These are phyloP conservation scores for Cokeromyces recurvatus DNA, from an alignment of 371 early-diverging fungal genomes.

Conservation along the genomic window DNA sequence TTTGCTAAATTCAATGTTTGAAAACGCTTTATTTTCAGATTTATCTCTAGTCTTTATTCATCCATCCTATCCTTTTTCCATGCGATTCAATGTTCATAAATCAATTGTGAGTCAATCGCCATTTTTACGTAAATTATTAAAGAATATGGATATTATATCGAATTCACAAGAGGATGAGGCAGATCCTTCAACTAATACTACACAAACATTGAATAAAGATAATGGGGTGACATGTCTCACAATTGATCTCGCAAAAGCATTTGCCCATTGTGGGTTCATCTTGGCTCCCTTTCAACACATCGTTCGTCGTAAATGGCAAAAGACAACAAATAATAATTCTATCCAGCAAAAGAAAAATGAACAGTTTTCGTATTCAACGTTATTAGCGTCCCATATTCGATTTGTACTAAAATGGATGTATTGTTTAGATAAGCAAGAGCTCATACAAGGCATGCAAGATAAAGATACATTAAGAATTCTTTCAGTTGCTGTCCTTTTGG, in stretches of 20 bases:
- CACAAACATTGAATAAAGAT: not conserved
- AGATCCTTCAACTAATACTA: not conserved
- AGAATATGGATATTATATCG: constrained; percentile 12
- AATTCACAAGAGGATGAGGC: not conserved
- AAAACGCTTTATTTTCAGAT: constrained; percentile 35
- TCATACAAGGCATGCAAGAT: constrained; percentile 20
- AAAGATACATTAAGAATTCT: constrained; percentile 34
- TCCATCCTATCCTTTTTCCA: constrained; percentile 35
- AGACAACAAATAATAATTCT: constrained; percentile 1
- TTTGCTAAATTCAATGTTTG: constrained; percentile 34
- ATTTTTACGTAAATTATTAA: constrained; percentile 24
- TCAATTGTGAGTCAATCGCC: constrained; percentile 38
- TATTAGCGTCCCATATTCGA: constrained; percentile 37
- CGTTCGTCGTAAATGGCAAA: constrained; percentile 40
- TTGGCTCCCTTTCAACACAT: constrained; percentile 43
- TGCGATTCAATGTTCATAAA: constrained; percentile 42
- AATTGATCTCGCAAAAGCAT: constrained; percentile 30
- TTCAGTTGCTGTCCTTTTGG: constrained; percentile 33
- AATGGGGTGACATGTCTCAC: constrained; percentile 15
- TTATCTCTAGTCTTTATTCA: constrained; percentile 31
- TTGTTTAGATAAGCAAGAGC: constrained; percentile 11
- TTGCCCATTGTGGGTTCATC: constrained; percentile 28
- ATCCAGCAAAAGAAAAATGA: no score
- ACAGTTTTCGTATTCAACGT: constrained; percentile 5
- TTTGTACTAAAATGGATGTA: constrained; percentile 43